A percentile compares a stretch with the other conserved stretches of the same genome.
phyloP scores from a whole-genome alignment of 306 rosid species.

The Rosa rugosa region DNA sequence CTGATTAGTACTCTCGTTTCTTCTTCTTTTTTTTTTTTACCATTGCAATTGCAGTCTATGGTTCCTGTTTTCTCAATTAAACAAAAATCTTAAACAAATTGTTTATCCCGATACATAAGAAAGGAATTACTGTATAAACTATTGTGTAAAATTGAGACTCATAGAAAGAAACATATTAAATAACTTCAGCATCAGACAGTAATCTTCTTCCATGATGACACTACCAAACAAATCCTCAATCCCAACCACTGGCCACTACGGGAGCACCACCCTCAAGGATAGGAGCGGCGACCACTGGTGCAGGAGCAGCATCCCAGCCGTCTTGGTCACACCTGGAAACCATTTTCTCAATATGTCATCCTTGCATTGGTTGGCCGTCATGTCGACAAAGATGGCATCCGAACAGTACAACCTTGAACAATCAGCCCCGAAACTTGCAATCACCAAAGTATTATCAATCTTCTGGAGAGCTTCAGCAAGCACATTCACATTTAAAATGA shows the following conservation, averaged over 20 bases:
- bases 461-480: slow-evolving; percentile 47
- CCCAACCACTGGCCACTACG: slow-evolving; percentile 24
- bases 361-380: slow-evolving; percentile 16
- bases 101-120: background rate
- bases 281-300: slow-evolving; percentile 10
- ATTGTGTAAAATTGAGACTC: background rate
- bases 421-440: slow-evolving; percentile 31
- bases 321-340: slow-evolving; percentile 30
- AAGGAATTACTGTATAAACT: background rate
- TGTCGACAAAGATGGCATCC: slow-evolving; percentile 45
- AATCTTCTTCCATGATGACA: background rate
- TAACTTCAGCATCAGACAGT: background rate
- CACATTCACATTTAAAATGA: slow-evolving; percentile 14
- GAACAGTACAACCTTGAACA: slow-evolving; percentile 15
- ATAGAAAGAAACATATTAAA: background rate
- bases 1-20: too few relatives aligned
- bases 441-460: slow-evolving; percentile 50
- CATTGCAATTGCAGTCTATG: background rate
- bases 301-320: slow-evolving; percentile 44
- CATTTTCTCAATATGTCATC: slow-evolving; percentile 25
- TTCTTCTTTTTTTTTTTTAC: background rate
- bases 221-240: slow-evolving; percentile 1
- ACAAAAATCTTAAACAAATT: background rate
- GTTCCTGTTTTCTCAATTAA: background rate
- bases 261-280: slow-evolving; percentile 25